Base-by-base conservation (phyloP, 768 basidiomycete species). In the Suillus clintonianus region DNA sequence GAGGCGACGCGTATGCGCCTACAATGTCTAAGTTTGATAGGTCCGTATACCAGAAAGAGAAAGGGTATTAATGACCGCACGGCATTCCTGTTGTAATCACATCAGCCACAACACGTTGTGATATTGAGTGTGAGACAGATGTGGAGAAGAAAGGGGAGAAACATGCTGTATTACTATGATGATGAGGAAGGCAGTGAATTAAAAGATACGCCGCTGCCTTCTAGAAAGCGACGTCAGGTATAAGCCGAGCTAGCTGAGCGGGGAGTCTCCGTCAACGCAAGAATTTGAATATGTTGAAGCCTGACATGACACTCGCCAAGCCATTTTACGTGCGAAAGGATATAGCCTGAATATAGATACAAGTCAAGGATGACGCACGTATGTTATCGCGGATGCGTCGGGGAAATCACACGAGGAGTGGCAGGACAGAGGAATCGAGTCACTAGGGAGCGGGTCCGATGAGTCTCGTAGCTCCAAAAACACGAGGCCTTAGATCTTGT, bases 131-230 rank as follows among this genome's bases (percentile, higher is more conserved):
- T 60, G 39, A n/a, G 54, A 62, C 59, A 14, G 58, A 17, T 62
- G 58, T 43, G 48, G 27, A 22, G 3, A 48, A 39, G 22, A 15
- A 55, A 27, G 45, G 27, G 17, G 2, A 48, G 13, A 9, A 17
- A 53, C 54, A 68, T 74, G 74, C 72, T 76, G 72, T 76, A 67
- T 10, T 39, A 2, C 37, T 27, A 27, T 11, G 37, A 27, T 15
- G 15, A 11, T 11, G 30, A 34, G 4, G 51, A 27, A 57, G 37
- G 55, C 55, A 27, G 55, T 39, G 55, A 50, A 27, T 27, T 27
- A 4, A 39, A 39, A 11, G 32, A 30, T 14, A 22, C 7, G 14
- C 17, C 37, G 15, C 37, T 24, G 37, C 55, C 55, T 39, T 27
- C 37, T 57, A 41, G 24, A 27, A 57, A 24, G 17, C 3, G 17